These are phyloP conservation scores for Simplicillium sp. DNA, from an alignment of 2,329 filamentous ascomycete genomes.

Conservation along the genomic window DNA sequence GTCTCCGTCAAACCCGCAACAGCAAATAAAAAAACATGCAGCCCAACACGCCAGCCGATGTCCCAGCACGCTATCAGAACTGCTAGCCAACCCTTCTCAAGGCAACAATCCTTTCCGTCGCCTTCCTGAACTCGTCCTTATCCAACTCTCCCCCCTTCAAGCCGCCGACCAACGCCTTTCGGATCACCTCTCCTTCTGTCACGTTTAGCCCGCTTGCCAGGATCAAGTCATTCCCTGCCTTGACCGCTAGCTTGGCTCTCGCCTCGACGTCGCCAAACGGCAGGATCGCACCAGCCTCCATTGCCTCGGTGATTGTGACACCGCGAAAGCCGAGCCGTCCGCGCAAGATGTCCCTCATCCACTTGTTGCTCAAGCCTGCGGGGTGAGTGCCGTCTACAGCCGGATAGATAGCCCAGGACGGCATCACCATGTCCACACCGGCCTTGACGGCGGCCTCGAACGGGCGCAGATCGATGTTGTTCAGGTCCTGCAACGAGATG, in stretches of 20 bases:
- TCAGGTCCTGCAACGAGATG: slow-evolving; percentile 6
- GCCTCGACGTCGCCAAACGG: slow-evolving; percentile 5
- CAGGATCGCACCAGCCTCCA: slow-evolving; percentile 9
- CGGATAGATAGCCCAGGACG: slow-evolving; percentile 11
- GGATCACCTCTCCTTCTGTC: slow-evolving; percentile 8
- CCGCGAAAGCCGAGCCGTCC: slow-evolving; percentile 8
- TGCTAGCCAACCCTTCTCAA: no score
- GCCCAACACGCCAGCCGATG: no score
- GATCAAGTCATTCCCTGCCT: slow-evolving; percentile 10
- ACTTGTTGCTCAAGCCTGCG: slow-evolving; percentile 10
- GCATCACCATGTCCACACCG: slow-evolving; percentile 11
- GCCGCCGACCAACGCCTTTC: slow-evolving; percentile 7
- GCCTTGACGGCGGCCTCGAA: slow-evolving; percentile 10
- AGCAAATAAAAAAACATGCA: no score
- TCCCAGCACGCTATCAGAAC: no score
- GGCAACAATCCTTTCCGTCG: slow-evolving; percentile 8
- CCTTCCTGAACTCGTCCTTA: slow-evolving; percentile 8
- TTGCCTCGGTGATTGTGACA: slow-evolving; percentile 11
- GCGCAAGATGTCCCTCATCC: slow-evolving; percentile 10
- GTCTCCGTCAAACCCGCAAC: no score
- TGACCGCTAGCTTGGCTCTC: slow-evolving; percentile 6
- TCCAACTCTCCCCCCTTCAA: slow-evolving; percentile 4
- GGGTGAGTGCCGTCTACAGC: slow-evolving; percentile 10
- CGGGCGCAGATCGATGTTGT: slow-evolving; percentile 7
- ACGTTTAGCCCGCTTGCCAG: slow-evolving; percentile 10